Evolutionary conservation across 768 basidiomycete genomes (phyloP), one percentile per base, ranked within the genome.

Genomic region (Lyophyllum atratum): DNA sequence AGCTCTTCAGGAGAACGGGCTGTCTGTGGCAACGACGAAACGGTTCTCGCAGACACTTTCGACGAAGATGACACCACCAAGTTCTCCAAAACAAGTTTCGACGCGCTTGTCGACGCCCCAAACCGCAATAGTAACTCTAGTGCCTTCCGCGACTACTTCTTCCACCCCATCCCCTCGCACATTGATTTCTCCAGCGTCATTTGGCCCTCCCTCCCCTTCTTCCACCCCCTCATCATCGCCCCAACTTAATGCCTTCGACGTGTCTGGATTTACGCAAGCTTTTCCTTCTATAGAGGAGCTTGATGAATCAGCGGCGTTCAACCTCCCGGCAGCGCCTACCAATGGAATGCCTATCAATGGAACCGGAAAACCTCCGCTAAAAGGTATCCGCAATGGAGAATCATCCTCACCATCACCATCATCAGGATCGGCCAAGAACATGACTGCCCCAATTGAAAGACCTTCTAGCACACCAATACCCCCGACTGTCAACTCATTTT

Each of bases 221-320:
- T 86, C 89, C 9, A 87, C 87, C 1, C 78, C 84, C 15, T 85
- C 88, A 14, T 85, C 87, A 2, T 87, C 85, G 10, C 85, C 86
- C 4, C 81, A 68, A 69, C 54, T 67, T 39, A 67, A 68, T 45
- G 66, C 56, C 46, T 66, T 68, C 49, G 72, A 78, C 37, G 59
- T 85, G n/a, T 74, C 80, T 8, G 85, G 84, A 31, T 90, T 91
- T 64, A 71, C 80, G 4, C 80, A 83, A 48, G 70, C 80, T n/a
- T 93, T 92, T 59, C 90, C 90, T 0, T 81, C 90, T 9, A 89
- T 93, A 63, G 85, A 89, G 64, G 89, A 92, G 66, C 72, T 92
- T 26, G 84, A 91, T 58, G 85, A 86, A 66, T 71, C 76, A 53
- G 75, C 79, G 12, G 68, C 70, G 7, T 74, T 83, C 60, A 73